Evolutionary conservation across 2,329 filamentous ascomycete species (phyloP).

Genomic region (Botrytis sinoallii): DNA sequence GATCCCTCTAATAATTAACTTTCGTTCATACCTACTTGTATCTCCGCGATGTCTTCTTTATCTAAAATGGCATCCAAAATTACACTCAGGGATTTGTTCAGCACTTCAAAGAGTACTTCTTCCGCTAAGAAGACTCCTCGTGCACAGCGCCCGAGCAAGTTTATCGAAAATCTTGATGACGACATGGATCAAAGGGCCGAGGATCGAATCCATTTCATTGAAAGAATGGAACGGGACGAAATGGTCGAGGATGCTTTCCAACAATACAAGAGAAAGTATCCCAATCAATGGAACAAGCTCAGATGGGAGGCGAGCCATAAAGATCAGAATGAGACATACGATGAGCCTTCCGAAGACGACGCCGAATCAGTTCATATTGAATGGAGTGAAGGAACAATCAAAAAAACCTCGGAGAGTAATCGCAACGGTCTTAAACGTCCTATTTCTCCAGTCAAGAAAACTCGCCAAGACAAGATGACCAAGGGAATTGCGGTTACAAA

Average conservation of each 20-base stretch:
- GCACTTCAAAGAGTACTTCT: too few relatives aligned
- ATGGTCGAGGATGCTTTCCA: not conserved
- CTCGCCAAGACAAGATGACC: not conserved
- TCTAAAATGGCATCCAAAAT: not conserved
- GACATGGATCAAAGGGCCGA: not conserved
- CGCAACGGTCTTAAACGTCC: fast-evolving
- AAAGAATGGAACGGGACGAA: not conserved
- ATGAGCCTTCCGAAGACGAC: not conserved
- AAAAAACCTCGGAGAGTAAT: fast-evolving
- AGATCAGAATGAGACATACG: fast-evolving
- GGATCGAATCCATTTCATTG: not conserved
- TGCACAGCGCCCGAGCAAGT: not conserved
- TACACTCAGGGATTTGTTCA: not conserved
- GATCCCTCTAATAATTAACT: fast-evolving
- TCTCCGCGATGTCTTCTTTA: not conserved
- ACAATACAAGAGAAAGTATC: not conserved
- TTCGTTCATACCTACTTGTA: fast-evolving
- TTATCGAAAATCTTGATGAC: not conserved
- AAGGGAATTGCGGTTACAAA: not conserved
- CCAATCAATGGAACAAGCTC: not conserved
- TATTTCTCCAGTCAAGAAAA: not conserved
- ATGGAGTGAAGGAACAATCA: fast-evolving
- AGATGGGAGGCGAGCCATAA: not conserved
- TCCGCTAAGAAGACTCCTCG: not conserved
- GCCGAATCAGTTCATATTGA: not conserved